Percentiles rank a stretch among this genome's conserved stretches.
These are phyloP conservation scores for Fusarium sp. DNA, from an alignment of 2,329 filamentous ascomycete species.

Conservation along the genomic window DNA sequence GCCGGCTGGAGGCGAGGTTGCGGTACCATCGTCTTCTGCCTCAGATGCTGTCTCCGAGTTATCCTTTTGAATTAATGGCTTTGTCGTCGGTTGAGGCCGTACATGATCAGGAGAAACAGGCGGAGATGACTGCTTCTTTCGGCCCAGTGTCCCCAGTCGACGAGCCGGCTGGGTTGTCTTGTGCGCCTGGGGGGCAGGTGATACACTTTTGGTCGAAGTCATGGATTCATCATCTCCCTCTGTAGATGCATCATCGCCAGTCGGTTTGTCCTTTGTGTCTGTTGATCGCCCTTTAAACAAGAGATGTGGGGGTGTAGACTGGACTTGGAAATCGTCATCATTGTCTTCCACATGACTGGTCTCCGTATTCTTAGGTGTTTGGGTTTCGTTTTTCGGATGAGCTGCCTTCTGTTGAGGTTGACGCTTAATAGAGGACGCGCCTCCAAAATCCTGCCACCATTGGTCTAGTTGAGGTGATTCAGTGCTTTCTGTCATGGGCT, in stretches of 20 bases:
- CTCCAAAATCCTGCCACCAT: conserved; percentile 66
- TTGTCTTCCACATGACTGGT: conserved; percentile 54
- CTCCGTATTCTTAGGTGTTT: conserved; percentile 37
- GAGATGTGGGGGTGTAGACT: conserved; percentile 62
- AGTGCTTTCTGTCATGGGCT: conserved; percentile 50
- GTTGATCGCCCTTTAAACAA: conserved; percentile 47
- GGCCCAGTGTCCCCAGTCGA: conserved; percentile 57
- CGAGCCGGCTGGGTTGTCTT: conserved; percentile 36
- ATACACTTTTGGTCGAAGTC: conserved; percentile 13
- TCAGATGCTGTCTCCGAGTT: conserved; percentile 64
- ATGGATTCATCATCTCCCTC: conserved; percentile 52
- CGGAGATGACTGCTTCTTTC: conserved; percentile 52
- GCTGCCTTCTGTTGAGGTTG: conserved; percentile 34
- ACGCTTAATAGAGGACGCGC: conserved; percentile 47
- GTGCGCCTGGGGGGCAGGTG: conserved; percentile 22
- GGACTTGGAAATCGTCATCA: conserved; percentile 68
- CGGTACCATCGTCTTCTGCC: conserved; percentile 54
- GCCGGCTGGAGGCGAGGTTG: conserved; percentile 43
- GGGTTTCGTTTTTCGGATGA: conserved; percentile 20
- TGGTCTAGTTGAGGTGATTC: conserved; percentile 58
- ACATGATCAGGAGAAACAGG: conserved; percentile 40
- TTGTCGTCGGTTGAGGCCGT: conserved; percentile 14
- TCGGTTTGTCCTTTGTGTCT: conserved; percentile 17
- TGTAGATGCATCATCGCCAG: conserved; percentile 52
- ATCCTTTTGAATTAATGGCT: conserved; percentile 31